Percentiles rank a stretch among this genome's conserved stretches.
Evolutionary conservation across 768 basidiomycete genomes (phyloP).

Genomic region (Pisolithus tinctorius): DNA sequence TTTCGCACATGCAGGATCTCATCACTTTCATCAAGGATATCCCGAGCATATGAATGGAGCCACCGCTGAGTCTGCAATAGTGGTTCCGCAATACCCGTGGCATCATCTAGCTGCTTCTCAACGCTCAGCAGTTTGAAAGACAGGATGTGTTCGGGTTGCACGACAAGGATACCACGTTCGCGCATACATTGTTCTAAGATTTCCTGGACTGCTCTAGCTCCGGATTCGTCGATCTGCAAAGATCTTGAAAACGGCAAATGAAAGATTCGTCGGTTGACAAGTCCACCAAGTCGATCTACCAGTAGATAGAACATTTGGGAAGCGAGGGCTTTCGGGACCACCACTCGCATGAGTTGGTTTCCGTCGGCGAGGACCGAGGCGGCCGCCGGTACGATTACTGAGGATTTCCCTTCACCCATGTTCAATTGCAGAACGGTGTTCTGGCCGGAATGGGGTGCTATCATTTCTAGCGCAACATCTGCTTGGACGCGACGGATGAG

Average conservation of each 20-base stretch:
- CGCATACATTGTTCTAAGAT: slow-evolving; percentile 11
- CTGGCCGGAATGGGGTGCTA: slow-evolving; percentile 11
- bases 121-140: slow-evolving; percentile 22
- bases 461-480: slow-evolving; percentile 22
- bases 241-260: slow-evolving; percentile 22
- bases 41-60: slow-evolving; percentile 19
- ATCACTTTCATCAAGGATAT: slow-evolving; percentile 27
- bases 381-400: slow-evolving; percentile 24
- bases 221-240: slow-evolving; percentile 2
- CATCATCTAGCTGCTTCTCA: slow-evolving; percentile 20
- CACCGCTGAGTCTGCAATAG: slow-evolving; percentile 25
- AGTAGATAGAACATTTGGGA: slow-evolving; percentile 25
- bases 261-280: slow-evolving; percentile 23
- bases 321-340: slow-evolving; percentile 21
- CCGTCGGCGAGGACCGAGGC: slow-evolving; percentile 17
- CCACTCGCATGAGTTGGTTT: slow-evolving; percentile 18
- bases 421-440: slow-evolving; percentile 23
- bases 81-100: not conserved
- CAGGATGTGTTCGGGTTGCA: slow-evolving; percentile 27
- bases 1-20: slow-evolving; percentile 35
- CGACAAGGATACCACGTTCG: slow-evolving; percentile 18
- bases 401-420: slow-evolving; percentile 33
- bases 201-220: not conserved
- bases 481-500: slow-evolving; percentile 17
- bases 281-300: slow-evolving; percentile 16